Evolutionary conservation across 306 rosid species (phyloP).

Genomic region (Hippophae rhamnoides): DNA sequence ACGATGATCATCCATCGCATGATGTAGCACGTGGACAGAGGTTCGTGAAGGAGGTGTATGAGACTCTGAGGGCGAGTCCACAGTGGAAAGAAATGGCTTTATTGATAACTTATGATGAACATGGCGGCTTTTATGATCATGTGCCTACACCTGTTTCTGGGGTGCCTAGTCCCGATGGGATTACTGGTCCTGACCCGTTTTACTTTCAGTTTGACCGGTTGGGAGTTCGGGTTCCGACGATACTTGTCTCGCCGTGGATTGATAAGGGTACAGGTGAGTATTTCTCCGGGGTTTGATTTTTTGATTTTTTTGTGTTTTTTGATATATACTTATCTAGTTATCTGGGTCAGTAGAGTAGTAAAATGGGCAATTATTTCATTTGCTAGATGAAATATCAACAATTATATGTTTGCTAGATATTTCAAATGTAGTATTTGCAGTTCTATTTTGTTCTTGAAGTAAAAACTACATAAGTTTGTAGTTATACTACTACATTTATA

Average conservation of each 20-base stretch:
- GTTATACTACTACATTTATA: too few relatives aligned
- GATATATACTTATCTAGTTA: too few relatives aligned
- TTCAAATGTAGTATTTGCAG: too few relatives aligned
- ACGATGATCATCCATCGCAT: constrained; percentile 95
- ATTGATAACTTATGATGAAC: constrained; percentile 82
- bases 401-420: too few relatives aligned
- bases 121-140: constrained; percentile 92
- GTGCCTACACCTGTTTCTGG: constrained; percentile 74
- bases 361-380: too few relatives aligned
- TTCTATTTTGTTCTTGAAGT: too few relatives aligned
- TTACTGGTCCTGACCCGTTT: constrained; percentile 61
- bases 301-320: neutral
- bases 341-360: too few relatives aligned
- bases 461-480: too few relatives aligned
- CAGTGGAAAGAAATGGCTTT: constrained; percentile 92
- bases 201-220: constrained; percentile 71
- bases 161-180: constrained; percentile 89
- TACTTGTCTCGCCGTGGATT: constrained; percentile 83
- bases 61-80: constrained; percentile 68
- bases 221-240: constrained; percentile 85
- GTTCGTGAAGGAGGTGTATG: constrained; percentile 88
- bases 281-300: neutral
- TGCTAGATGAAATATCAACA: too few relatives aligned
- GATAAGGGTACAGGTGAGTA: constrained; percentile 72
- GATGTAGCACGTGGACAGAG: constrained; percentile 80